Conservation (phyloP, 2,329 filamentous ascomycete species). For the Alternaria gaisen region DNA sequence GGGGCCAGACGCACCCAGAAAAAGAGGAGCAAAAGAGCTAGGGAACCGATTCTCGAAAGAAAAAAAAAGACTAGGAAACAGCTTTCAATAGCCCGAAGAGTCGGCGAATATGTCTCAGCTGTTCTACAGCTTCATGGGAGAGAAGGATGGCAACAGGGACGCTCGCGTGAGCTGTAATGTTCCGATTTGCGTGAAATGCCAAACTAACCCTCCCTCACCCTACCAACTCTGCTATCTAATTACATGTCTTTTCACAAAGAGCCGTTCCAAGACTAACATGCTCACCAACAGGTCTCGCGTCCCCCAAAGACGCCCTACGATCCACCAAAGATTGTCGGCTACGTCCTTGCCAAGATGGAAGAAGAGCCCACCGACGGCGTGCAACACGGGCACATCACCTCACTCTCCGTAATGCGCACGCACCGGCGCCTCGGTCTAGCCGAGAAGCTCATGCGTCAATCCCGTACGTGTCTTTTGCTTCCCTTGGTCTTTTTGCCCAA, state of each 20-base stretch:
- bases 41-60: neutral
- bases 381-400: constrained; percentile 95
- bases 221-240: too few species aligned
- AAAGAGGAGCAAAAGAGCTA: neutral
- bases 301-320: constrained; percentile 81
- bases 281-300: constrained; percentile 67
- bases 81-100: neutral
- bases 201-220: too few species aligned
- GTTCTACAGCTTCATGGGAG: too few species aligned
- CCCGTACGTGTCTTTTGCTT: constrained; percentile 53
- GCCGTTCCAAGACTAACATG: neutral
- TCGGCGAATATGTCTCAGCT: neutral
- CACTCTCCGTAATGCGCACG: constrained; percentile 93
- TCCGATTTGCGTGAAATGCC: too few species aligned
- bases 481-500: too few species aligned
- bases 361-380: constrained; percentile 93
- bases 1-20: neutral
- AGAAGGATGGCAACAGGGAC: too few species aligned
- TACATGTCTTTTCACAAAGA: too few species aligned
- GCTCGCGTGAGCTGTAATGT: too few species aligned
- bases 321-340: constrained; percentile 97
- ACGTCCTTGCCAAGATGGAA: constrained; percentile 99
- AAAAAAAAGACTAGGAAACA: neutral
- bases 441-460: constrained; percentile 97
- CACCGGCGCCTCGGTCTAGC: constrained; percentile 90